Evolutionary conservation across 1,284 basidiomycete genomes (phyloP), one percentile per base, ranked within the genome.

Genomic region (Phellopilus nigrolimitatus): DNA sequence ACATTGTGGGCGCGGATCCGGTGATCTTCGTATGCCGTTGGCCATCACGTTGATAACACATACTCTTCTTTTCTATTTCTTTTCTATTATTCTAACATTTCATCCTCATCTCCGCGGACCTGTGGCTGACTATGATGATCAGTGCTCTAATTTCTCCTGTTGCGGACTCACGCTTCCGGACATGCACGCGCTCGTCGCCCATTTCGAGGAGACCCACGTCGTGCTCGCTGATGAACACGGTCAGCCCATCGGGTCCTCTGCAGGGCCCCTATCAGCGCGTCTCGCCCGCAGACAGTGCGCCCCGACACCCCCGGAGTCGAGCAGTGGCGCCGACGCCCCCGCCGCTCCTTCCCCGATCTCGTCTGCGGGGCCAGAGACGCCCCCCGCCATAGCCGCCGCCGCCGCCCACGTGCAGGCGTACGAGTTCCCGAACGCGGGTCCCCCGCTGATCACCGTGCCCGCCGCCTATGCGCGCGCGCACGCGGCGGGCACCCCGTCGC

Each of bases 111-210:
- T 39, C 38, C 6, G 10, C 19, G 25, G 19, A 15, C 8, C 17
- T 10, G 12, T 24, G 4, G 22, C n/a, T 24, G 8, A 4, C 42
- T 17, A 24, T 17, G 24, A 8, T 44, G 15, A 24, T 30, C 59
- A 82, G 79, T 82, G 77, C 60, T 74, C 74, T 22, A 72, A 86
- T 65, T 87, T 83, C 63, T 72, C 73, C 21, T 88, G 85, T 65
- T 87, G 84, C 64, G 76, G 78, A 21, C 67, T 76, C 45, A 64
- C 71, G 38, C 71, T 84, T 15, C 66, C 75, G 3, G 82, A 88
- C 67, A 69, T 87, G 48, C 84, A 88, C 62, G 76, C 75, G 47
- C 75, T 86, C 43, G 69, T 87, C 53, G 79, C 81, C 58, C 86
- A 88, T 61, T 79, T 80, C 51, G 82, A 87, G 57, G 76, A 78